phyloP scores from a whole-genome alignment of 2,329 filamentous ascomycete genomes.

The Penicillium oxalicum region DNA sequence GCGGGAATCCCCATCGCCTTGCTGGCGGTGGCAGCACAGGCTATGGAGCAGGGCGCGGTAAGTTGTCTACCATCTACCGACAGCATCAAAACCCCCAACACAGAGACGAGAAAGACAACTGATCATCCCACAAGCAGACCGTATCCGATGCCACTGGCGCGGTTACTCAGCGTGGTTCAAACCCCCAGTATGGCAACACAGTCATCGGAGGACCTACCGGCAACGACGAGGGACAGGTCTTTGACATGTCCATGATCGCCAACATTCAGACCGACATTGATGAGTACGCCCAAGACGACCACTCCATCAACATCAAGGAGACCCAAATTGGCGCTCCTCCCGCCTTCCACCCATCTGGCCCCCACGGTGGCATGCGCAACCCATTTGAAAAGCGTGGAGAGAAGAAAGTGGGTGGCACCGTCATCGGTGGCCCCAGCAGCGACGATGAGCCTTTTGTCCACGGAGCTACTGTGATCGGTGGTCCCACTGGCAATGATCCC shows the following conservation, averaged over 20 bases:
- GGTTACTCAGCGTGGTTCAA: background rate
- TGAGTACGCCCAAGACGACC: conserved; percentile 16
- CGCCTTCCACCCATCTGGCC: background rate
- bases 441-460: background rate
- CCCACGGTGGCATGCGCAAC: background rate
- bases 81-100: no score
- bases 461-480: conserved; percentile 17
- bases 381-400: conserved; percentile 10
- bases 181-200: conserved; percentile 9
- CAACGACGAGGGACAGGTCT: conserved; percentile 19
- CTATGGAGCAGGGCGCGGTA: conserved; percentile 14
- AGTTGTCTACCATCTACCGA: background rate
- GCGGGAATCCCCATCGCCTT: conserved; percentile 33
- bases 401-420: conserved; percentile 12
- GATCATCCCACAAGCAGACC: background rate
- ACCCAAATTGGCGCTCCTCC: conserved; percentile 11
- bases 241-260: conserved; percentile 19
- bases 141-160: background rate
- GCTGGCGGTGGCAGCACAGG: conserved; percentile 27
- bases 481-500: conserved; percentile 20
- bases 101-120: background rate
- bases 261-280: conserved; percentile 15
- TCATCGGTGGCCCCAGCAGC: conserved; percentile 10
- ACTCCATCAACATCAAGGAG: conserved; percentile 17
- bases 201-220: conserved; percentile 21